Base-by-base conservation (phyloP, 2,329 filamentous ascomycete genomes). In the Cordyceps cateniannulata region DNA sequence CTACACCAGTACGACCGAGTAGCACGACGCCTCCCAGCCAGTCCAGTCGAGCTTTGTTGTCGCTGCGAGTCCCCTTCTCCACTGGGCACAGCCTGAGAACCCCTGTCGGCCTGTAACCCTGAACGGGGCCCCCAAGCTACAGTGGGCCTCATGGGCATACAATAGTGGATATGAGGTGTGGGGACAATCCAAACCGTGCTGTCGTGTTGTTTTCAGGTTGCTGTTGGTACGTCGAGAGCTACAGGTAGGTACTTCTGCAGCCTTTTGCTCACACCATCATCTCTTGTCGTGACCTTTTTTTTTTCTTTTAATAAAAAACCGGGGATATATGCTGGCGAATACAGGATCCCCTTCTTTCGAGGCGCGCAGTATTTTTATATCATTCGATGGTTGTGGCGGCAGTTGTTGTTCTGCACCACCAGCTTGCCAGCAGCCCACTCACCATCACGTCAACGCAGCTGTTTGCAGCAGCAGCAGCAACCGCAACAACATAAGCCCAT, bases 71-170 rank as follows among this genome's bases (percentile, higher is more conserved):
- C 25, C 47, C 50, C 32, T 42, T 53, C 50, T n/a, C 35, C 51
- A 27, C 20, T 7, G 8, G 18, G 8, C 48, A 29, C 27, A 32
- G 48, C 48, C 48, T 50, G 16, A 29, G 27, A 29, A 50, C 27
- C 51, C 51, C 51, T 53, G 51, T 42, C 51, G 35, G 35, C 22
- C 51, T 53, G 51, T 53, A 42, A 53, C 51, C 35, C 22, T 27
- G 51, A n/a, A 53, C 25, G 48, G 51, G 38, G 51, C 22, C 35
- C 51, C 22, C 51, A 40, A 53, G 38, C 32, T 53, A 27, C 35
- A 42, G 51, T 53, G 51, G 51, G 24, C 9, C 16, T 3, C 5
- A 42, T 18, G 42, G 35, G 20, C n/a, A 27, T 38, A 52, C 16
- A 38, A 51, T 35, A 40, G 50, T 52, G 50, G 49, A 24, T 10